These are phyloP conservation scores for Cryptococcus sp. DNA, from an alignment of 1,284 basidiomycete species.

Conservation along the genomic window DNA sequence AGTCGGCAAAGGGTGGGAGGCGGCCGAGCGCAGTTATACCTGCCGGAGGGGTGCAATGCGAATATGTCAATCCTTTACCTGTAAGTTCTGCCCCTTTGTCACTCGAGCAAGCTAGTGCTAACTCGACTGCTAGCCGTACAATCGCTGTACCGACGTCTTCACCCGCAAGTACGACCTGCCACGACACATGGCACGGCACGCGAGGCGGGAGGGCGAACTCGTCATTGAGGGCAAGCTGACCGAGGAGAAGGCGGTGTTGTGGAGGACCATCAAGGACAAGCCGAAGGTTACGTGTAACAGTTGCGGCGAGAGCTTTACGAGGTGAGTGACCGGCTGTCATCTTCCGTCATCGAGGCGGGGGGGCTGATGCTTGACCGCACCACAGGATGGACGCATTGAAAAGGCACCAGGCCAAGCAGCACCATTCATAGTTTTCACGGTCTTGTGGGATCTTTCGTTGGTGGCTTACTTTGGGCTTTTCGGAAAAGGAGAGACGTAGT, in stretches of 20 bases:
- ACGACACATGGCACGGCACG: constrained; percentile 47
- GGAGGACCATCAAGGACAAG: constrained; percentile 46
- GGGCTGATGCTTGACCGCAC: not conserved
- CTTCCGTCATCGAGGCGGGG: not conserved
- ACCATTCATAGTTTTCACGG: constrained; percentile 15
- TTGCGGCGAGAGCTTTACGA: constrained; percentile 45
- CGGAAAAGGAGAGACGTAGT: not conserved
- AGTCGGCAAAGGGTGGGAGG: constrained; percentile 12
- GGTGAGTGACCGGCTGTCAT: constrained; percentile 21
- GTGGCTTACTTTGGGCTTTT: too few relatives aligned
- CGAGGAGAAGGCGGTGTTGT: constrained; percentile 45
- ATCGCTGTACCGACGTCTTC: constrained; percentile 45
- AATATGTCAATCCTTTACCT: constrained; percentile 45
- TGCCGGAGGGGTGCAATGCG: constrained; percentile 40
- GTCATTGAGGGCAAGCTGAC: constrained; percentile 44
- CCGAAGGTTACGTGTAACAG: constrained; percentile 39
- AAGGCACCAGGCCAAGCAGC: constrained; percentile 46
- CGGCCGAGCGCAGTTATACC: constrained; percentile 3
- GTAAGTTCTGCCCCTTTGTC: constrained; percentile 18
- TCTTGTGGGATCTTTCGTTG: too few relatives aligned
- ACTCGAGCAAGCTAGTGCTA: not conserved
- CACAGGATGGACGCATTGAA: constrained; percentile 47
- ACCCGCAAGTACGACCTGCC: constrained; percentile 49
- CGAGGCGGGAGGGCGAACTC: constrained; percentile 43
- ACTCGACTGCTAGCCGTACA: constrained; percentile 32